These are phyloP conservation scores for Eutrema salsugineum DNA, from an alignment of 441 rosid genomes.

Conservation along the genomic window DNA sequence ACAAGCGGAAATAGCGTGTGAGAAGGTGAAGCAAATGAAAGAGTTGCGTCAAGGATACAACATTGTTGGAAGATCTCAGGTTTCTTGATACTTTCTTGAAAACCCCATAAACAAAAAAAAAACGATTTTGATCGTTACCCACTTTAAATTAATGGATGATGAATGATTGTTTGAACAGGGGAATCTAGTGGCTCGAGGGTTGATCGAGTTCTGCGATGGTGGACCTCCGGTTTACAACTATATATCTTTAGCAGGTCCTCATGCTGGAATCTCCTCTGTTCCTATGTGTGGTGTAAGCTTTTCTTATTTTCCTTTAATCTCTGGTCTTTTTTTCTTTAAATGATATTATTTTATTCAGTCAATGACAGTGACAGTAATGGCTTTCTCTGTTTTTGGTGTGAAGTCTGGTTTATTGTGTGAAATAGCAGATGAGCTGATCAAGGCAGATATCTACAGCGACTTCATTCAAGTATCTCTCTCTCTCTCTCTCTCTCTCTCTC, in stretches of 20 bases:
- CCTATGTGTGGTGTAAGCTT: slow-evolving; percentile 80
- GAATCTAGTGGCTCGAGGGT: slow-evolving; percentile 80
- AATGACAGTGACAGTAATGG: not conserved
- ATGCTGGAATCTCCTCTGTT: slow-evolving; percentile 89
- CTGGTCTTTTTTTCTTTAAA: not conserved
- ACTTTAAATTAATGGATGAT: not conserved
- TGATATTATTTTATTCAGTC: not conserved
- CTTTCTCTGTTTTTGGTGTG: slow-evolving; percentile 4
- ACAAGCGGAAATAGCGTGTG: slow-evolving; percentile 50
- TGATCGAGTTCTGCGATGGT: slow-evolving; percentile 75
- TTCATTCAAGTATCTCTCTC: slow-evolving; percentile 49
- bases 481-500: no score
- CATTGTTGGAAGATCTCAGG: slow-evolving; percentile 90
- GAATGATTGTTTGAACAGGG: slow-evolving; percentile 51
- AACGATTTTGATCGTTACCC: not conserved
- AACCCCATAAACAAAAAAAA: not conserved
- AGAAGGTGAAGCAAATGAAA: slow-evolving; percentile 66
- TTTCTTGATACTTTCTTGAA: slow-evolving; percentile 16
- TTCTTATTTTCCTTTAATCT: not conserved
- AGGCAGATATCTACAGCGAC: slow-evolving; percentile 48
- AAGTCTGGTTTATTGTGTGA: slow-evolving; percentile 48
- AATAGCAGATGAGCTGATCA: slow-evolving; percentile 42
- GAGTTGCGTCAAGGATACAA: slow-evolving; percentile 72
- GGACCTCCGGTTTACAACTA: slow-evolving; percentile 82
- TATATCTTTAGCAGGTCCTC: slow-evolving; percentile 87